Base-by-base conservation (phyloP, 805 yeast genomes). In the Wickerhamomyces sydowiorum region DNA sequence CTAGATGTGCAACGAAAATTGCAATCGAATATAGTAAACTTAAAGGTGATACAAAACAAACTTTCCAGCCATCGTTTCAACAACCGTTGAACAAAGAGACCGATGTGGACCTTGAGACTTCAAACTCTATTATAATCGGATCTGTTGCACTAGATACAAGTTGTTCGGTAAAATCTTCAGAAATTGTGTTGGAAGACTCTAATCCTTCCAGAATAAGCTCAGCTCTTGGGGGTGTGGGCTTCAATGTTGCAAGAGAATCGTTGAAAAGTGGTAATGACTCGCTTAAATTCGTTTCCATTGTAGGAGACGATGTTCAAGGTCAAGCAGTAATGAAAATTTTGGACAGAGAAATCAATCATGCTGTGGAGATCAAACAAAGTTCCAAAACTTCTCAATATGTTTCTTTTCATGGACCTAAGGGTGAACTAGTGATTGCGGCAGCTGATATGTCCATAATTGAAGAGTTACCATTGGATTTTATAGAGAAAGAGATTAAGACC, bases 371-470 rank as follows among this genome's bases (percentile, higher is more conserved):
- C 5, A 36, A 39, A 7, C 21, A 43, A 4, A 32, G 21, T 1
- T 23, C 34, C 13, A 53, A 58, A 9, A 82, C 95, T 0, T 87
- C 93, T 0, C 86, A 84, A 52, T 89, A 89, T 53, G 72, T 77
- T 6, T 82, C 95, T 1, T 70, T 79, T 43, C 90, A 87, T 52
- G 76, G 75, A 42, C 48, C 52, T 0, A 55, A 62, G 7, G 96
- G 96, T 1, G 80, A 73, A 3, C 66, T 89, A 37, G 57, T 84
- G 3, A 66, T 86, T 15, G 95, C 96, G 0, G 77, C 87, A 54
- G 91, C 95, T 4, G 96, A 86, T 54, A 88, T 89, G 96, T 67
- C 68, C n/a, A 75, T 82, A 9, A 65, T 81, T 19, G 85, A 84
- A 48, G 62, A 67, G 22, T 45, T 76, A 36, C 66, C 78, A 13